Percentiles rank a stretch among this genome's conserved stretches.
Conservation (phyloP, 305 asterid species). For the Salvia sclarea region DNA sequence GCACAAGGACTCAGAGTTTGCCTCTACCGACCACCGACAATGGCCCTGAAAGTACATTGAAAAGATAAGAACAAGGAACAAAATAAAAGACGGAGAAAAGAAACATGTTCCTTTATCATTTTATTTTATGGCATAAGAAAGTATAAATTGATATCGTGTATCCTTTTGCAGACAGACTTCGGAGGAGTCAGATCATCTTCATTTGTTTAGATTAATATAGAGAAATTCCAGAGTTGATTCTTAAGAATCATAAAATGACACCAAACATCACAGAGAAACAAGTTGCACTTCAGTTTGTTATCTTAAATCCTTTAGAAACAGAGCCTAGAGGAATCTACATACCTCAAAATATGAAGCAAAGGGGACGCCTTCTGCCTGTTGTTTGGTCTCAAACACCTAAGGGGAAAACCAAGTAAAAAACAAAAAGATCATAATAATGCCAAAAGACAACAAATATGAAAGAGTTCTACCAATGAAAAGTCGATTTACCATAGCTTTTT, state of each 20-base stretch:
- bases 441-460: not conserved
- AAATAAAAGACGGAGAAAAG: not conserved
- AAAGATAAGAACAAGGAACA: not conserved
- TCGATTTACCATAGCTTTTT: conserved; percentile 57
- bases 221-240: not conserved
- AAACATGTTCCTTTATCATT: not conserved
- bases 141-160: not conserved
- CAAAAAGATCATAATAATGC: conserved; percentile 25
- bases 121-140: not conserved
- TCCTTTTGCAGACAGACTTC: too few species aligned
- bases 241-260: not conserved
- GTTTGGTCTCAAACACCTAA: conserved; percentile 87
- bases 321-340: conserved; percentile 28
- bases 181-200: not conserved
- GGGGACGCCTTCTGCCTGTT: conserved; percentile 94
- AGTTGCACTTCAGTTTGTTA: not conserved
- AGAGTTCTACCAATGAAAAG: not conserved
- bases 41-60: conserved; percentile 64
- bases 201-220: conserved; percentile 14
- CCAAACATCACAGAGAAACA: conserved; percentile 7
- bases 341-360: conserved; percentile 96
- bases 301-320: not conserved
- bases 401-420: conserved; percentile 22
- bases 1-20: conserved; percentile 65
- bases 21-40: conserved; percentile 69